A percentile compares a stretch with the other conserved stretches of the same genome.
Conservation (phyloP, 306 rosid species). For the Delonix regia region DNA sequence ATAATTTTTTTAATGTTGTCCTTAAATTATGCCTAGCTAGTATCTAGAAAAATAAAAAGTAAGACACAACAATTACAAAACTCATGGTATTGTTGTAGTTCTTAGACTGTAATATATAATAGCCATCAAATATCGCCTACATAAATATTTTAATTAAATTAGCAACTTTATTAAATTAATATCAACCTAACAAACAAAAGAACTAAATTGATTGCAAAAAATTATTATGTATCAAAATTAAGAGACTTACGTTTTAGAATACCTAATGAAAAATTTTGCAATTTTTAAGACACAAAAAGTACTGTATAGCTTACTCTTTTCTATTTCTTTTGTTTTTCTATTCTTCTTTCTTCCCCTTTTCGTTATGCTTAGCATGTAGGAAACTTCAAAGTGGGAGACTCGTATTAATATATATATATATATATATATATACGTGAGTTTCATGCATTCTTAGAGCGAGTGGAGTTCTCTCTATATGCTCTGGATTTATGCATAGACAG, state of each 20-base stretch:
- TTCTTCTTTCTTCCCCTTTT: neutral
- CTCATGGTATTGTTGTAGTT: neutral
- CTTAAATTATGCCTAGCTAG: no score
- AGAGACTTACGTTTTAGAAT: neutral
- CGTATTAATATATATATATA: no score
- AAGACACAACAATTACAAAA: no score
- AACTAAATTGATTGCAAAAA: neutral
- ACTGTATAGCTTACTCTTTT: neutral
- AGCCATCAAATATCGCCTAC: neutral
- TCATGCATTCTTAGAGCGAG: constrained; percentile 23
- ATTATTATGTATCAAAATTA: neutral
- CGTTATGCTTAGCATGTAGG: neutral
- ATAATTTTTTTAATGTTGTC: no score
- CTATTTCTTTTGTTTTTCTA: neutral
- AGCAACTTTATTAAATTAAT: neutral
- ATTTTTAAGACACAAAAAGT: no score
- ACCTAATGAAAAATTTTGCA: no score
- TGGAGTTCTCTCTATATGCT: neutral
- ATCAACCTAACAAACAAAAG: neutral
- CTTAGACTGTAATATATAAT: no score
- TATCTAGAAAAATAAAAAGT: neutral
- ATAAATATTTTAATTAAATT: neutral
- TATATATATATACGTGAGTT: constrained; percentile 26
- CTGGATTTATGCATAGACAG: neutral
- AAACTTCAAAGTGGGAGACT: neutral